These are phyloP conservation scores for Lactarius hatsudake DNA, from an alignment of 768 basidiomycete genomes.

Conservation along the genomic window DNA sequence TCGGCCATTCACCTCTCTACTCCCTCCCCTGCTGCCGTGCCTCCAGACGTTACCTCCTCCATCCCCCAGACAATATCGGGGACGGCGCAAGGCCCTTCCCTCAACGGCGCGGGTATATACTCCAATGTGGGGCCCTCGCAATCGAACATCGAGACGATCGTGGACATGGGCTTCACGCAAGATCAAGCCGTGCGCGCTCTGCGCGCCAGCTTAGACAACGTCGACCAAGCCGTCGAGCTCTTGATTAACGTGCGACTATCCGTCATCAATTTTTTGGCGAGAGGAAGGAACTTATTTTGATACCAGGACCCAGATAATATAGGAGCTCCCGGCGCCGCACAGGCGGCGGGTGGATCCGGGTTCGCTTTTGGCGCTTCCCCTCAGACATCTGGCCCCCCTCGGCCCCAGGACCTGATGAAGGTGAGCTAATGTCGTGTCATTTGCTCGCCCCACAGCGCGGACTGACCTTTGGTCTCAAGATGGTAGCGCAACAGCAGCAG, in stretches of 20 bases:
- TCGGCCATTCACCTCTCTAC: slow-evolving; percentile 24
- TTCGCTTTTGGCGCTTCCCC: slow-evolving; percentile 36
- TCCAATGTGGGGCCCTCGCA: slow-evolving; percentile 77
- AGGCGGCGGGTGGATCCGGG: slow-evolving; percentile 29
- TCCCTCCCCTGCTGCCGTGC: slow-evolving; percentile 16
- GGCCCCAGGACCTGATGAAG: slow-evolving; percentile 85
- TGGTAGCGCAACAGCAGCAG: slow-evolving; percentile 69
- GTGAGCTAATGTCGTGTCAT: slow-evolving; percentile 38
- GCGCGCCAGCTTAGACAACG: slow-evolving; percentile 92
- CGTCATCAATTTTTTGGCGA: neutral
- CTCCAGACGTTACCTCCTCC: slow-evolving; percentile 36
- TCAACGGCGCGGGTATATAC: slow-evolving; percentile 53
- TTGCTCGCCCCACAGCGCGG: neutral
- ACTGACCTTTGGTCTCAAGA: slow-evolving; percentile 36
- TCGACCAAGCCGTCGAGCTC: slow-evolving; percentile 95
- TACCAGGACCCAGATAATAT: slow-evolving; percentile 70
- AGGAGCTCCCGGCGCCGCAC: slow-evolving; percentile 41
- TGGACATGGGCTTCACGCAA: slow-evolving; percentile 89
- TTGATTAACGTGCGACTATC: slow-evolving; percentile 71
- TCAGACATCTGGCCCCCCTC: slow-evolving; percentile 35
- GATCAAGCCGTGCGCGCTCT: slow-evolving; percentile 84
- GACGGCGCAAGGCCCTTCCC: slow-evolving; percentile 32
- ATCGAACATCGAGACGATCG: slow-evolving; percentile 73
- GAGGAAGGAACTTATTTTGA: slow-evolving; percentile 4
- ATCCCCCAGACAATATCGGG: slow-evolving; percentile 30